These are phyloP conservation scores for Nigrograna mackinnonii DNA, from an alignment of 2,329 filamentous ascomycete species.

Conservation along the genomic window DNA sequence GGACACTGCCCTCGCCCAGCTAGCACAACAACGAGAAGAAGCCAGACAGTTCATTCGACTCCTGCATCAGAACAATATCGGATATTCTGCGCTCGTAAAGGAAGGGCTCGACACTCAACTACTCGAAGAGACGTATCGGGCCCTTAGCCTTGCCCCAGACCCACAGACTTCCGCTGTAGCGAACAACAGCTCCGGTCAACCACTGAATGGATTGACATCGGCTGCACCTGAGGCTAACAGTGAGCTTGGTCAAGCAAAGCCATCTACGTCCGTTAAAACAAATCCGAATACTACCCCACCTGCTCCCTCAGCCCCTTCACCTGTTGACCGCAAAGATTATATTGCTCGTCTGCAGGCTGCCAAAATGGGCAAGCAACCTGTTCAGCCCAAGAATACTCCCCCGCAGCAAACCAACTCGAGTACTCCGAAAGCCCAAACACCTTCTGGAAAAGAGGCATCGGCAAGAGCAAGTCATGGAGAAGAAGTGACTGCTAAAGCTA, in stretches of 20 bases:
- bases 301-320: constrained; percentile 12
- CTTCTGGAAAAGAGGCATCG: no score
- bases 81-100: constrained; percentile 67
- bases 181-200: no score
- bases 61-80: constrained; percentile 64
- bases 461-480: no score
- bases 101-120: constrained; percentile 30
- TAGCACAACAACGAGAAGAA: constrained; percentile 33
- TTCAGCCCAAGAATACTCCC: constrained; percentile 21
- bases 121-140: constrained; percentile 29
- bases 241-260: constrained; percentile 11
- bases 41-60: constrained; percentile 42
- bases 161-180: no score
- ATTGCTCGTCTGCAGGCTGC: constrained; percentile 77
- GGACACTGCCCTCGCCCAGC: no score
- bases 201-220: no score
- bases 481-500: no score
- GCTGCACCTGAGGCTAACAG: no score
- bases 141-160: constrained; percentile 30
- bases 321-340: constrained; percentile 71
- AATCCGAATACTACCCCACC: constrained; percentile 13
- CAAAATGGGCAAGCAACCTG: constrained; percentile 61
- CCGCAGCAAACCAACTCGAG: constrained; percentile 24
- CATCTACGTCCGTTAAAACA: constrained; percentile 22
- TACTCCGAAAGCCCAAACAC: background rate